Percentiles rank a stretch among this genome's conserved stretches.
Conservation (phyloP, 768 basidiomycete species). For the Tylopilus felleus region DNA sequence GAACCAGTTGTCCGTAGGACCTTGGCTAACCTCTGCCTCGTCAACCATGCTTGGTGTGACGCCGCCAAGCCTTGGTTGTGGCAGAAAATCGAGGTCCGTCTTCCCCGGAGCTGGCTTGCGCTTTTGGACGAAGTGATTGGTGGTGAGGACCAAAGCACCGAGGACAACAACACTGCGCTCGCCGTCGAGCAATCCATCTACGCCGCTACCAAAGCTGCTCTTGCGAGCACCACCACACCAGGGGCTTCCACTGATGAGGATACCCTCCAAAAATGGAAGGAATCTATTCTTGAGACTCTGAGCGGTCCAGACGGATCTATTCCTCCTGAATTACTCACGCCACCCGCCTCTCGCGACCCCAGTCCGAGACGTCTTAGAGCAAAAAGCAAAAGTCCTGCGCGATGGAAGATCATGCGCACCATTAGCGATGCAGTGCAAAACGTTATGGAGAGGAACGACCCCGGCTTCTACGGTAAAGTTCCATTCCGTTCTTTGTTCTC, state of each 20-base stretch:
- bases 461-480: constrained; percentile 68
- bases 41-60: constrained; percentile 72
- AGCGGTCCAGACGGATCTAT: constrained; percentile 66
- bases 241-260: constrained; percentile 38
- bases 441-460: constrained; percentile 57
- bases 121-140: constrained; percentile 78
- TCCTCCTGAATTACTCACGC: constrained; percentile 71
- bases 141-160: constrained; percentile 49
- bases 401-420: constrained; percentile 78
- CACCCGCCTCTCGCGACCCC: constrained; percentile 77
- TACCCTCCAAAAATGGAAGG: constrained; percentile 50
- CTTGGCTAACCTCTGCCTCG: constrained; percentile 68
- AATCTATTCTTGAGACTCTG: constrained; percentile 56
- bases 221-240: constrained; percentile 42
- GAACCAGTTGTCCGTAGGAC: constrained; percentile 64
- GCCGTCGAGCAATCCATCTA: constrained; percentile 67
- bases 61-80: constrained; percentile 90
- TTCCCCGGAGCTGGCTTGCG: constrained; percentile 81
- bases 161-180: constrained; percentile 55
- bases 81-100: constrained; percentile 77
- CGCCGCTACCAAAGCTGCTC: constrained; percentile 60
- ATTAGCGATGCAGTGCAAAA: constrained; percentile 78
- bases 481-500: neutral
- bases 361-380: constrained; percentile 72
- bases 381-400: constrained; percentile 77